phyloP scores from a whole-genome alignment of 2,329 filamentous ascomycete genomes.

The Onygena corvina region DNA sequence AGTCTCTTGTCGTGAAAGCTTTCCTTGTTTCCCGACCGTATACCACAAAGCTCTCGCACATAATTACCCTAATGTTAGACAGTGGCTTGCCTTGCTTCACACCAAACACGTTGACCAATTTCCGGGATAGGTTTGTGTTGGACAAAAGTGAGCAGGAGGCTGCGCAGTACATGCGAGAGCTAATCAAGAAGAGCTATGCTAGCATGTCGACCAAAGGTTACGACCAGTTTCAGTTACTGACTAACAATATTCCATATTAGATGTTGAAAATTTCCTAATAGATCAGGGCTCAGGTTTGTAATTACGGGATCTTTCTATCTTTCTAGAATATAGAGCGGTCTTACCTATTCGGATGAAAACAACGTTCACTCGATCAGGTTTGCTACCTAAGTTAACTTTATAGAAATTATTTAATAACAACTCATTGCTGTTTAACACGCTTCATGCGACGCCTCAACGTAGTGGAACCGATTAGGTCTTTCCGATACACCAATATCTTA shows the following conservation, averaged over 20 bases:
- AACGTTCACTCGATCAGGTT: neutral
- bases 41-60: conserved; percentile 75
- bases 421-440: neutral
- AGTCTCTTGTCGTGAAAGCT: conserved; percentile 89
- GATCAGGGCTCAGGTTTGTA: neutral
- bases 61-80: conserved; percentile 91
- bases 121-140: conserved; percentile 81
- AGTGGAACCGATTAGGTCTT: too few species aligned
- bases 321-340: neutral
- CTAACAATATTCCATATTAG: conserved; percentile 92
- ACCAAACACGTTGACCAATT: conserved; percentile 84
- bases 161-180: conserved; percentile 79
- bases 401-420: neutral
- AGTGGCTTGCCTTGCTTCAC: conserved; percentile 96
- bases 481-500: too few species aligned
- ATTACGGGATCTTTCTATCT: neutral
- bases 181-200: conserved; percentile 80
- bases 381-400: neutral
- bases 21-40: conserved; percentile 83
- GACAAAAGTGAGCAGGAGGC: conserved; percentile 88
- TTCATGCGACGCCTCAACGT: too few species aligned
- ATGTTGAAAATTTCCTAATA: too few species aligned
- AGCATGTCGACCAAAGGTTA: conserved; percentile 91
- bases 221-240: conserved; percentile 94
- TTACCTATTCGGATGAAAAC: neutral